Evolutionary conservation across 768 basidiomycete genomes (phyloP).

Genomic region (Amanita exitialis): DNA sequence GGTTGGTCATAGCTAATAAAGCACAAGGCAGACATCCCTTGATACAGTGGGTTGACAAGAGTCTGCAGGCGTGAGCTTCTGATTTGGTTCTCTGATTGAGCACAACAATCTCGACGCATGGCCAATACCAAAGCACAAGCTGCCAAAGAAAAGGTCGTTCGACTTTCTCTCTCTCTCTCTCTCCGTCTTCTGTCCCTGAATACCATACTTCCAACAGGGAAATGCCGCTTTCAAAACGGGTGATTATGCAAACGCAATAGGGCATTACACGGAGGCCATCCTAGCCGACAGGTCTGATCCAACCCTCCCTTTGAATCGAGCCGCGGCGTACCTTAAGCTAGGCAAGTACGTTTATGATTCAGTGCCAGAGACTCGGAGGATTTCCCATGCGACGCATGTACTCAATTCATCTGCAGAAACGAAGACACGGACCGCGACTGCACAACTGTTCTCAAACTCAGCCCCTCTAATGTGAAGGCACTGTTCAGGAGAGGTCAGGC

Average conservation of each 20-base stretch:
- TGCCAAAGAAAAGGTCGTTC: constrained; percentile 26
- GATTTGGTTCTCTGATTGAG: no score
- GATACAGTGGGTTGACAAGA: no score
- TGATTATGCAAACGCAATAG: constrained; percentile 71
- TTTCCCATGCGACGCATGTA: constrained; percentile 3
- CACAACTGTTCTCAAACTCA: constrained; percentile 46
- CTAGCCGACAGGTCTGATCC: constrained; percentile 59
- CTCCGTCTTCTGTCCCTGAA: background rate
- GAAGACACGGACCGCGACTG: constrained; percentile 82
- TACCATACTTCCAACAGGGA: constrained; percentile 41
- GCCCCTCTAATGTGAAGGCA: constrained; percentile 62
- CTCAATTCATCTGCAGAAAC: constrained; percentile 30
- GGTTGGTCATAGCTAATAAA: no score
- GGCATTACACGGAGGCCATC: constrained; percentile 79
- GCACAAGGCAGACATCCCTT: no score
- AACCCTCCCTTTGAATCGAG: constrained; percentile 82
- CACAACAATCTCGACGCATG: background rate
- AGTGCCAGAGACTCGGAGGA: background rate
- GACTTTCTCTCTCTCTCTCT: background rate
- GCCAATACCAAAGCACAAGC: constrained; percentile 18
- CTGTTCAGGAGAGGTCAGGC: constrained; percentile 75
- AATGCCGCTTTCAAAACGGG: constrained; percentile 79
- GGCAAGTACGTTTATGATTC: constrained; percentile 66
- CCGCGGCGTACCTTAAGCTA: constrained; percentile 88
- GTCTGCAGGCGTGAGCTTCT: no score